These are phyloP conservation scores for Kazachstania sp. DNA, from an alignment of 1,139 yeast genomes.

Conservation along the genomic window DNA sequence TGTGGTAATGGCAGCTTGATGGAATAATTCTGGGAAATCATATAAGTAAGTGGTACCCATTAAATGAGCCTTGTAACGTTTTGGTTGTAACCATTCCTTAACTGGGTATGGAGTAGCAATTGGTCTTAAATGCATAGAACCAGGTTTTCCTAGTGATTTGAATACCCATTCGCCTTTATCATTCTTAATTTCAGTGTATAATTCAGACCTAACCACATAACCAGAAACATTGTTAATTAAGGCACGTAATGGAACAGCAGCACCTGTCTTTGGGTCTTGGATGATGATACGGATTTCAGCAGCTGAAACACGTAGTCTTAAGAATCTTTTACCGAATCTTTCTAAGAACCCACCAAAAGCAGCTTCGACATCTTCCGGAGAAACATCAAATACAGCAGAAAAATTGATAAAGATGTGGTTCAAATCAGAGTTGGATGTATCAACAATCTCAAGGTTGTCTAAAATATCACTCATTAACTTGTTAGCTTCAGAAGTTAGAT, in stretches of 20 bases:
- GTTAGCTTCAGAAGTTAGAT: conserved; percentile 91
- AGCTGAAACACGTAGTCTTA: conserved; percentile 94
- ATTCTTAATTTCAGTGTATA: conserved; percentile 89
- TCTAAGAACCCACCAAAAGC: conserved; percentile 97
- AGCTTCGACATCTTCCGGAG: conserved; percentile 92
- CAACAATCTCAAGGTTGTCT: conserved; percentile 90
- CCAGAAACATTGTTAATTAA: conserved; percentile 94
- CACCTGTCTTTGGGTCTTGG: conserved; percentile 78
- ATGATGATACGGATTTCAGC: conserved; percentile 96
- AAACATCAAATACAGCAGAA: conserved; percentile 86
- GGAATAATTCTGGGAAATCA: conserved; percentile 97
- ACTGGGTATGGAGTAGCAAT: conserved; percentile 95
- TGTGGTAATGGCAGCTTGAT: conserved; percentile 77
- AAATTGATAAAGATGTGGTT: conserved; percentile 95
- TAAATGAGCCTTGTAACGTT: conserved; percentile 95
- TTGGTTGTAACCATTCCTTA: conserved; percentile 95
- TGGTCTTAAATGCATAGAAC: conserved; percentile 94
- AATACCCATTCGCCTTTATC: conserved; percentile 92
- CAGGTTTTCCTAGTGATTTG: conserved; percentile 89
- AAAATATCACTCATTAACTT: conserved; percentile 90
- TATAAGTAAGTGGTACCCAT: conserved; percentile 98
- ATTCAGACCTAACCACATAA: conserved; percentile 89
- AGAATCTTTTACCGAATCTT: conserved; percentile 91
- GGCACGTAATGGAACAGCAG: conserved; percentile 92
- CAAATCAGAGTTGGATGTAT: conserved; percentile 88